A percentile compares a stretch with the other conserved stretches of the same genome.
Evolutionary conservation across 208 protist genomes (phyloP).

Genomic region (Trypanosoma scelopori): DNA sequence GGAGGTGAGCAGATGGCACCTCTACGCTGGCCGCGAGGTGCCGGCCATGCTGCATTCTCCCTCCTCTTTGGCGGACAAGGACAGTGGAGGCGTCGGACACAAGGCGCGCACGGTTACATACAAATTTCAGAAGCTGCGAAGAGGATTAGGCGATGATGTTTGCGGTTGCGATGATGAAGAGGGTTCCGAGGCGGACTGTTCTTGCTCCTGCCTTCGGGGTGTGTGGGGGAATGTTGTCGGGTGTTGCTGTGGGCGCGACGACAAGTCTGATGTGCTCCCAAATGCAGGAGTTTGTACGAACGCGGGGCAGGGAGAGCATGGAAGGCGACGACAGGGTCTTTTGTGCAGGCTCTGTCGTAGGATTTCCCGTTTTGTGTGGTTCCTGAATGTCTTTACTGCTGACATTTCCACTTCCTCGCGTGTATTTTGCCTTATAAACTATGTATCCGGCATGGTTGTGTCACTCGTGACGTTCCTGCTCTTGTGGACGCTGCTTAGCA

Average conservation of each 20-base stretch:
- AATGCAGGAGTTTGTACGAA: neutral
- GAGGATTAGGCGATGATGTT: constrained; percentile 9
- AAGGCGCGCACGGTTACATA: neutral
- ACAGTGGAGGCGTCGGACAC: neutral
- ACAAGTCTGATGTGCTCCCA: no score
- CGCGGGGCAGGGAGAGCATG: neutral
- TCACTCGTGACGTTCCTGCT: constrained; percentile 16
- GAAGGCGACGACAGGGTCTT: constrained; percentile 3
- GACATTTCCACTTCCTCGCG: constrained; percentile 25
- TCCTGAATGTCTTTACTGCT: constrained; percentile 34
- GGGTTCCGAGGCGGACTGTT: constrained; percentile 14
- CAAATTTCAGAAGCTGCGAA: constrained; percentile 1
- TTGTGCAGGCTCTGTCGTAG: constrained; percentile 1
- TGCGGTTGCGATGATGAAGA: constrained; percentile 2
- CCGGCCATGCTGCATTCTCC: no score
- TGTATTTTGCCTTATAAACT: constrained; percentile 44
- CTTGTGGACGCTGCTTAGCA: constrained; percentile 14
- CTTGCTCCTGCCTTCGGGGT: neutral
- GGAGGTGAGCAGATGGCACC: no score
- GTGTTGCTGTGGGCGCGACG: no score
- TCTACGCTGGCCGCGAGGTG: no score
- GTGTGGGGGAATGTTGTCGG: no score
- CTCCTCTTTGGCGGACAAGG: neutral
- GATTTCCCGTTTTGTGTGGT: constrained; percentile 11
- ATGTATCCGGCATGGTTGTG: constrained; percentile 21